These are phyloP conservation scores for Acorus calamus DNA, from an alignment of 106 monocot species.

Conservation along the genomic window DNA sequence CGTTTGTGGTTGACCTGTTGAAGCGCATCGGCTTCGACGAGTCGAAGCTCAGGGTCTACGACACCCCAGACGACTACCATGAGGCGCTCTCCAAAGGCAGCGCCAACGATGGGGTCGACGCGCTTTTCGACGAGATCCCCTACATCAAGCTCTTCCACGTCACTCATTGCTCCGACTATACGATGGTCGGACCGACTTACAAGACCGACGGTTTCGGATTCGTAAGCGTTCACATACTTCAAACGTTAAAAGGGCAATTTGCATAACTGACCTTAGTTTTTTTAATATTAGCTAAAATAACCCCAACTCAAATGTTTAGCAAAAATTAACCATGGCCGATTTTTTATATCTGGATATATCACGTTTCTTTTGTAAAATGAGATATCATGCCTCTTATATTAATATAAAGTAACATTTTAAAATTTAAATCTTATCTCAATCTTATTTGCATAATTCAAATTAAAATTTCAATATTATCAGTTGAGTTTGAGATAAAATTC, in stretches of 20 bases:
- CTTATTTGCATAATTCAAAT: too few relatives aligned
- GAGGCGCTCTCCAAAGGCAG: constrained; percentile 10
- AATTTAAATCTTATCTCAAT: too few relatives aligned
- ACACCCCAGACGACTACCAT: neutral
- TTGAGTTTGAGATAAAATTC: too few relatives aligned
- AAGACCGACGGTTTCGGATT: constrained; percentile 48
- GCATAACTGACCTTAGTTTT: too few relatives aligned
- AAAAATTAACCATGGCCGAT: too few relatives aligned
- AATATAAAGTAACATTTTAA: too few relatives aligned
- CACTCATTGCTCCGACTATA: constrained; percentile 19
- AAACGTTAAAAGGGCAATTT: neutral
- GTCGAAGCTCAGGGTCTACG: neutral
- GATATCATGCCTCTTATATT: too few relatives aligned
- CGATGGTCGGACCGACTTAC: constrained; percentile 19
- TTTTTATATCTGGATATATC: too few relatives aligned
- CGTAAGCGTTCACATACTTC: constrained; percentile 18
- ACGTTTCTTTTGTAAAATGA: too few relatives aligned
- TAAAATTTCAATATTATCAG: too few relatives aligned
- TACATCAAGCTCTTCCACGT: constrained; percentile 23
- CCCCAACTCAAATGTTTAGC: too few relatives aligned
- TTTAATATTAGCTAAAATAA: too few relatives aligned
- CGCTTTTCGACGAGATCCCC: constrained; percentile 28
- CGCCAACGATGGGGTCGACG: constrained; percentile 7
- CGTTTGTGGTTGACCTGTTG: constrained; percentile 17
- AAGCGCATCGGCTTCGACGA: constrained; percentile 3